Conservation (phyloP, 192 early-diverging fungal species). For the Tieghemiomyces parasiticus region DNA sequence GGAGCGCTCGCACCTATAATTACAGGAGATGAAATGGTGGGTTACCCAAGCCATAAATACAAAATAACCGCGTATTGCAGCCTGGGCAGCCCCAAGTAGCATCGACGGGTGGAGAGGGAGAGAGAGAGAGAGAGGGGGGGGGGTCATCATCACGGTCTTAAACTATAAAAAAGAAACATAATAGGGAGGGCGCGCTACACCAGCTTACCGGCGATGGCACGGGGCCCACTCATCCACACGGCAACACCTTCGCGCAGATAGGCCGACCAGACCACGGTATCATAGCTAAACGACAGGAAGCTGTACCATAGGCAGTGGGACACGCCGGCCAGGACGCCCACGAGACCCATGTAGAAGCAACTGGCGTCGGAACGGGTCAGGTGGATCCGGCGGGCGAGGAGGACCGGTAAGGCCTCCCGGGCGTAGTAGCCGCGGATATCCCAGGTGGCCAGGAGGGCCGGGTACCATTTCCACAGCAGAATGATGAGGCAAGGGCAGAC, state of each 20-base stretch:
- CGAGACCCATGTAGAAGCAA: constrained; percentile 13
- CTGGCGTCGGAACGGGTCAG: constrained; percentile 16
- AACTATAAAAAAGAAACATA: too few relatives aligned
- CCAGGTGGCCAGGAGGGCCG: constrained; percentile 18
- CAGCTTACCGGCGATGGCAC: neutral
- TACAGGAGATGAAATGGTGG: too few relatives aligned
- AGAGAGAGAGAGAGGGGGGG: too few relatives aligned
- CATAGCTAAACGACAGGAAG: constrained; percentile 34
- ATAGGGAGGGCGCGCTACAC: too few relatives aligned
- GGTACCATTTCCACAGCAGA: constrained; percentile 22
- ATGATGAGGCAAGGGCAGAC: constrained; percentile 19
- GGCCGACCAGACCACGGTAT: constrained; percentile 26
- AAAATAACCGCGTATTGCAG: too few relatives aligned
- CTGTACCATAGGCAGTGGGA: constrained; percentile 30
- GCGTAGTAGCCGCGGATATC: constrained; percentile 9
- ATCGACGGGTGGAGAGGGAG: too few relatives aligned
- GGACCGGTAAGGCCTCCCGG: neutral
- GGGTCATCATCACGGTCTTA: too few relatives aligned
- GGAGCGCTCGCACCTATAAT: too few relatives aligned
- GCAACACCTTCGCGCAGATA: constrained; percentile 28
- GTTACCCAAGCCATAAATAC: too few relatives aligned
- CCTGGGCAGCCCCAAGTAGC: too few relatives aligned
- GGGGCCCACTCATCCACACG: constrained; percentile 19
- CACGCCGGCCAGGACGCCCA: constrained; percentile 22
- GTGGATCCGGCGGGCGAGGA: constrained; percentile 13